Conservation (phyloP, 2,329 filamentous ascomycete genomes). For the Pseudodiploospora longispora region DNA sequence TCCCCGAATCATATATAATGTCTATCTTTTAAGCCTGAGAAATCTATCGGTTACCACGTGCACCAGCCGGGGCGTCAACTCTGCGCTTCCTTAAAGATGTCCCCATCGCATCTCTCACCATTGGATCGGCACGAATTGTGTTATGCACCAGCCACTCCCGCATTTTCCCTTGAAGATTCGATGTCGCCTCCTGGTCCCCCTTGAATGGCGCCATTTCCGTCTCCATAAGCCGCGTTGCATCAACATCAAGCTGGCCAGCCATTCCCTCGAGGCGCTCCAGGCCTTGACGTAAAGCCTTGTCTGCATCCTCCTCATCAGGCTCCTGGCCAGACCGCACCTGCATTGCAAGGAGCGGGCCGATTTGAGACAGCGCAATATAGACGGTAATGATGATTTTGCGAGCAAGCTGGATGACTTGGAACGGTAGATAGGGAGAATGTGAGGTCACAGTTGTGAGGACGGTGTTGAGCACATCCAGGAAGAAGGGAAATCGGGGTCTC, state of each 20-base stretch:
- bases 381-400: slow-evolving; percentile 70
- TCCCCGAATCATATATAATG: too few relatives aligned
- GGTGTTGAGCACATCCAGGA: slow-evolving; percentile 40
- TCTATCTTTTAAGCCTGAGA: too few relatives aligned
- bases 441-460: slow-evolving; percentile 28
- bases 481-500: slow-evolving; percentile 40
- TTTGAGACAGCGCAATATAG: slow-evolving; percentile 76
- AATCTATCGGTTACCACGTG: slow-evolving; percentile 39
- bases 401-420: slow-evolving; percentile 69
- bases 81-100: slow-evolving; percentile 56
- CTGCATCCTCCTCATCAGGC: slow-evolving; percentile 28
- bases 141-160: slow-evolving; percentile 86
- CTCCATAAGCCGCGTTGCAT: slow-evolving; percentile 61
- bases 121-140: slow-evolving; percentile 68
- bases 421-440: slow-evolving; percentile 66
- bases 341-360: slow-evolving; percentile 58
- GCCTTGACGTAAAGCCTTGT: slow-evolving; percentile 49
- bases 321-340: slow-evolving; percentile 22
- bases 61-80: slow-evolving; percentile 53
- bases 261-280: slow-evolving; percentile 59
- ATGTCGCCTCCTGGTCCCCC: slow-evolving; percentile 58
- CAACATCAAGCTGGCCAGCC: slow-evolving; percentile 54
- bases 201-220: slow-evolving; percentile 76
- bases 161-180: slow-evolving; percentile 56
- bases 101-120: slow-evolving; percentile 73